Evolutionary conservation across 768 basidiomycete species (phyloP).

Genomic region (Tulasnella sp.): DNA sequence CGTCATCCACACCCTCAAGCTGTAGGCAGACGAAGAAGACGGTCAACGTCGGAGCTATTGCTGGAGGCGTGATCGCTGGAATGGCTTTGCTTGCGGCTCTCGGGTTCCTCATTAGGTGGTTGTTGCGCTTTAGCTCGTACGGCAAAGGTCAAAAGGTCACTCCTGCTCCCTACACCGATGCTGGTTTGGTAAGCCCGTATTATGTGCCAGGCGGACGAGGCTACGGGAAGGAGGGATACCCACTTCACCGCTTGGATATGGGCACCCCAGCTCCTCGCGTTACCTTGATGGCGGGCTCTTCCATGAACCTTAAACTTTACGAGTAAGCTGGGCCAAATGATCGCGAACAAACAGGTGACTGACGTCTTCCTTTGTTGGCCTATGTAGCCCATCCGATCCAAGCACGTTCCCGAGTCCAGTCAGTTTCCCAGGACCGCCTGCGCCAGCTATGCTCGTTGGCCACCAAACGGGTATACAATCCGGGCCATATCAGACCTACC

Average conservation of each 20-base stretch:
- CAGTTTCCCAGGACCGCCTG: background rate
- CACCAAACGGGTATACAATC: background rate
- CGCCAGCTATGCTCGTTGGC: background rate
- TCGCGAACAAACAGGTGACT: background rate
- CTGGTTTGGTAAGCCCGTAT: background rate
- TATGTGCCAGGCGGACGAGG: background rate
- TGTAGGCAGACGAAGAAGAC: background rate
- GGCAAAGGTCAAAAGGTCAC: constrained; percentile 26
- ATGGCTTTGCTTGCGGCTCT: constrained; percentile 10
- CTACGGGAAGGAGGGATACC: background rate
- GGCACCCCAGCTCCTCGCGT: constrained; percentile 11
- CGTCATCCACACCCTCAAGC: background rate
- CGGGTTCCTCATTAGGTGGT: background rate
- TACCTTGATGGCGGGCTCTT: background rate
- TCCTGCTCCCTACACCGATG: constrained; percentile 1
- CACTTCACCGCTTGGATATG: constrained; percentile 18
- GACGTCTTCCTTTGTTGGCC: background rate
- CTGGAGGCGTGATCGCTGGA: constrained; percentile 26
- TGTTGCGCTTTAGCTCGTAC: background rate
- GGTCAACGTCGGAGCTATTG: constrained; percentile 24
- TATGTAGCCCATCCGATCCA: constrained; percentile 14
- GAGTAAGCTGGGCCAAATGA: constrained; percentile 19
- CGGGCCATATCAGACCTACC: background rate
- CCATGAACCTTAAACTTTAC: constrained; percentile 8
- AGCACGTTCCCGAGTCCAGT: constrained; percentile 3